Conservation (phyloP, 257 asterid genomes). For the Mentha longifolia region DNA sequence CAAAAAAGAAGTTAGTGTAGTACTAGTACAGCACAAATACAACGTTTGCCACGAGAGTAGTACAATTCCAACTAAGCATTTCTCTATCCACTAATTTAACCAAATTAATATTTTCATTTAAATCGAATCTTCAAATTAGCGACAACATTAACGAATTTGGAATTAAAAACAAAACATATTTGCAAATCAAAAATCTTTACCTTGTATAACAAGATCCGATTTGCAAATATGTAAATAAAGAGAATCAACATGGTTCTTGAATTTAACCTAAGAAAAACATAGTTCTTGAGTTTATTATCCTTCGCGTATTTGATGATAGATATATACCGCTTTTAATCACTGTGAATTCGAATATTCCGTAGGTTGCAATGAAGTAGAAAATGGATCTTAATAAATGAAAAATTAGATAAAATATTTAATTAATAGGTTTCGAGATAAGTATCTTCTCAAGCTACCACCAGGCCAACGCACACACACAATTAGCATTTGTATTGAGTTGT, state of each 20-base stretch:
- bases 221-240: no score
- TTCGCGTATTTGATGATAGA: not conserved
- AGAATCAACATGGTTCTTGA: no score
- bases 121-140: no score
- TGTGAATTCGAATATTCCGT: not conserved
- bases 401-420: no score
- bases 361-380: not conserved
- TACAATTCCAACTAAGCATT: constrained; percentile 16
- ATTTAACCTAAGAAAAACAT: no score
- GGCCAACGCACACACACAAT: no score
- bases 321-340: no score
- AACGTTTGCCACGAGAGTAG: constrained; percentile 21
- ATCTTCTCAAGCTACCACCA: no score
- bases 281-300: no score
- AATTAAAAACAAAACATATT: not conserved
- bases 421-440: no score
- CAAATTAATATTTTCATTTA: not conserved
- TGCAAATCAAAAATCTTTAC: not conserved
- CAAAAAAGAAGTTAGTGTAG: constrained; percentile 12
- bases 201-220: no score
- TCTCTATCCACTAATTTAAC: not conserved
- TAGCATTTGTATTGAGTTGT: no score
- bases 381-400: not conserved
- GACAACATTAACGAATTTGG: not conserved
- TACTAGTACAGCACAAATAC: constrained; percentile 29